These are phyloP conservation scores for Ganoderma resinaceum DNA, from an alignment of 1,284 basidiomycete genomes.

Conservation along the genomic window DNA sequence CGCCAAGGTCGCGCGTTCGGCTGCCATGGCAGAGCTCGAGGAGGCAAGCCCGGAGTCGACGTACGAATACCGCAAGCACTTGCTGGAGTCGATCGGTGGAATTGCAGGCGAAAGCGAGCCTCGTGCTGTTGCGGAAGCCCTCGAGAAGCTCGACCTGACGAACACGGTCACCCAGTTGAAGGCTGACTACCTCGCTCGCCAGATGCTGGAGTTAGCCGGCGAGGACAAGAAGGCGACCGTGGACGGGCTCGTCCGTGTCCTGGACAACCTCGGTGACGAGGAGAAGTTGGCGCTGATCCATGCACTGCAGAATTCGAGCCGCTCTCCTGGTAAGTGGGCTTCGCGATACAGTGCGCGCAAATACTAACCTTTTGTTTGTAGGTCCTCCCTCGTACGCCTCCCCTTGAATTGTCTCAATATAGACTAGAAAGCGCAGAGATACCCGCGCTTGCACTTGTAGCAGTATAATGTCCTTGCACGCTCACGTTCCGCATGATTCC, in stretches of 20 bases:
- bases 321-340: conserved; percentile 53
- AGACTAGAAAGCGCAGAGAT: background rate
- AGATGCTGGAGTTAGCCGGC: conserved; percentile 66
- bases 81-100: conserved; percentile 66
- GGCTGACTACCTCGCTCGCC: conserved; percentile 67
- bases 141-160: conserved; percentile 74
- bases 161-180: conserved; percentile 66
- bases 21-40: conserved; percentile 62
- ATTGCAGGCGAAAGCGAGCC: conserved; percentile 59
- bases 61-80: conserved; percentile 62
- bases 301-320: conserved; percentile 62
- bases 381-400: conserved; percentile 38
- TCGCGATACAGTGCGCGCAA: background rate
- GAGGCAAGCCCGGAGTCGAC: conserved; percentile 70
- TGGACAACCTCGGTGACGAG: conserved; percentile 75
- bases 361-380: conserved; percentile 9
- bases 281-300: conserved; percentile 70
- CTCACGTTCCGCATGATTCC: conserved; percentile 12
- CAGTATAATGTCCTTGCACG: background rate
- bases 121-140: conserved; percentile 60
- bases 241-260: conserved; percentile 69
- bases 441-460: conserved; percentile 19
- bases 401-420: conserved; percentile 13
- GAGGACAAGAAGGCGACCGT: conserved; percentile 76
- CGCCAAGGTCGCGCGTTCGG: conserved; percentile 73